Conservation (phyloP, 352 stramenopile genomes). For the Globisporangium cylindrosporum region DNA sequence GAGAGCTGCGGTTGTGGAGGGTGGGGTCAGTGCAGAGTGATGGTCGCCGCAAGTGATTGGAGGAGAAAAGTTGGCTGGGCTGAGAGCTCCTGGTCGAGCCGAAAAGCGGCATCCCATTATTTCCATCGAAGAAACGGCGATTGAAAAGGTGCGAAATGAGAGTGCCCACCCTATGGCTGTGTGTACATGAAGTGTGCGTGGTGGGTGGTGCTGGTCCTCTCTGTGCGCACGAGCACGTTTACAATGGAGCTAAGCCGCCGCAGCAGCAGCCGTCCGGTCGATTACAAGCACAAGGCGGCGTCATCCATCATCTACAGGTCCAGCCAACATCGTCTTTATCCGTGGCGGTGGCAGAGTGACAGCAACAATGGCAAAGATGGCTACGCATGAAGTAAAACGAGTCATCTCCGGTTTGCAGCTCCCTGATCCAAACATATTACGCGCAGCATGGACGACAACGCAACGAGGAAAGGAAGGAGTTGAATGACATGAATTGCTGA, state of each 20-base stretch:
- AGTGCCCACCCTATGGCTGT: neutral
- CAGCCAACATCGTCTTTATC: neutral
- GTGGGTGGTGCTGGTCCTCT: neutral
- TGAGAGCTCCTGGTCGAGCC: constrained; percentile 3
- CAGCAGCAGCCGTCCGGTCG: neutral
- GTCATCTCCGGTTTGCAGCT: neutral
- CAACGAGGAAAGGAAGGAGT: neutral
- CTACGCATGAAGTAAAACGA: too few relatives aligned
- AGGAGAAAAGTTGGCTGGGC: constrained; percentile 44
- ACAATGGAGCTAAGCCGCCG: neutral
- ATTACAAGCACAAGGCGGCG: too few relatives aligned
- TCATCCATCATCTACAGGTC: neutral
- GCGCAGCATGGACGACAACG: too few relatives aligned
- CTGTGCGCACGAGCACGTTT: neutral
- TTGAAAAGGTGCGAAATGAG: constrained; percentile 37
- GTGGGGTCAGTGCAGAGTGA: constrained; percentile 32
- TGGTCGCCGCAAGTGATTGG: constrained; percentile 68
- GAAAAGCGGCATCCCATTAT: constrained; percentile 68
- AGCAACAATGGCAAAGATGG: too few relatives aligned
- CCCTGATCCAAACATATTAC: neutral
- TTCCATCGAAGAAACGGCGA: constrained; percentile 83
- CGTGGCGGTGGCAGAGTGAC: too few relatives aligned
- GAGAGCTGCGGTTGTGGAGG: neutral
- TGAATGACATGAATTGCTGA: neutral
- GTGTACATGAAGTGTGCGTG: neutral